Conservation (phyloP, 169 alveolate species). For the Plasmodium adleri region DNA sequence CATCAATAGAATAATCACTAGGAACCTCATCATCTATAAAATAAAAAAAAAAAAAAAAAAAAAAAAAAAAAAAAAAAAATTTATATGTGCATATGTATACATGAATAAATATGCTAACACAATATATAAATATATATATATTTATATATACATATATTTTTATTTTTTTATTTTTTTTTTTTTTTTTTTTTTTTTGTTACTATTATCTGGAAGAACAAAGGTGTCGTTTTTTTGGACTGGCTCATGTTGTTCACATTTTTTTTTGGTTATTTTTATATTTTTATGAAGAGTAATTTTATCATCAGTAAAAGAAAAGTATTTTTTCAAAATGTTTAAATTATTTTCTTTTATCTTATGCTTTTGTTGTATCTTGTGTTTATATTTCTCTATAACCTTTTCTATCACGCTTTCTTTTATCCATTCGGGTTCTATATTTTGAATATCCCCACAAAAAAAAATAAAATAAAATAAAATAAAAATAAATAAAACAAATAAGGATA, state of each 20-base stretch:
- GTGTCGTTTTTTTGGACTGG: neutral
- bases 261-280: conserved; percentile 14
- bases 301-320: conserved; percentile 23
- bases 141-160: no score
- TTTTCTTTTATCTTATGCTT: conserved; percentile 40
- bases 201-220: neutral
- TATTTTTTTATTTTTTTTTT: neutral
- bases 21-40: conserved; percentile 23
- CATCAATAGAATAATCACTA: conserved; percentile 26
- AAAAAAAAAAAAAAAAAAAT: neutral
- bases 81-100: neutral
- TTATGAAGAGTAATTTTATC: conserved; percentile 23
- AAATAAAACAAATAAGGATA: neutral
- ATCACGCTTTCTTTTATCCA: conserved; percentile 54
- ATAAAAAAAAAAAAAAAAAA: conserved; percentile 11
- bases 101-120: neutral
- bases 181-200: neutral
- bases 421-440: conserved; percentile 36
- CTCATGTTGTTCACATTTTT: neutral
- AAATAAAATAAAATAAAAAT: neutral
- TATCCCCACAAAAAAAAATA: neutral
- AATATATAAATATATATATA: neutral
- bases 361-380: neutral
- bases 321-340: conserved; percentile 18
- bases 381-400: conserved; percentile 21